These are phyloP conservation scores for Trametes versicolor DNA, from an alignment of 1,284 basidiomycete species.

Conservation along the genomic window DNA sequence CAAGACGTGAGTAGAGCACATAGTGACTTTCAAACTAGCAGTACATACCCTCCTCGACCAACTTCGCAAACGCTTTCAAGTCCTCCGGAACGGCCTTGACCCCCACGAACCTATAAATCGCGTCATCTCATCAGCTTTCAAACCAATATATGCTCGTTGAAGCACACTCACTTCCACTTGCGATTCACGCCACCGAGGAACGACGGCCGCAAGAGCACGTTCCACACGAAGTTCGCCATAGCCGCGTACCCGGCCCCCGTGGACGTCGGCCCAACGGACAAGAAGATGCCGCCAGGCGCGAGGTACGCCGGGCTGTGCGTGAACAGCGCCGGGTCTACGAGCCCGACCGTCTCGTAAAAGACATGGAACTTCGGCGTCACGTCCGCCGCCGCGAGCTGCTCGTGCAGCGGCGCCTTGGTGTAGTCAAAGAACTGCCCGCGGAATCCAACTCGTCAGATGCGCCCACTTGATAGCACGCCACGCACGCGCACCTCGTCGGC, in stretches of 20 bases:
- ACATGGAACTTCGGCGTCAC: conserved; percentile 53
- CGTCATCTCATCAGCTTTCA: conserved; percentile 4
- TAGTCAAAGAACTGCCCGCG: conserved; percentile 64
- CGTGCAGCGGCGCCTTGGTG: conserved; percentile 53
- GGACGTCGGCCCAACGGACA: conserved; percentile 37
- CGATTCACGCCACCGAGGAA: conserved; percentile 60
- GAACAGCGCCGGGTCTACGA: conserved; percentile 38
- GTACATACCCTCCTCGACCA: conserved; percentile 55
- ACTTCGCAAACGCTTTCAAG: conserved; percentile 48
- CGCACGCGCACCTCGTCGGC: conserved; percentile 38
- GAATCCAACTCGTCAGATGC: too few species aligned
- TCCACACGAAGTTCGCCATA: conserved; percentile 30
- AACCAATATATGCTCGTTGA: not conserved
- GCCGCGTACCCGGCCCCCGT: conserved; percentile 12
- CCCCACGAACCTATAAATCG: conserved; percentile 38
- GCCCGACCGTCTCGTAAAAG: conserved; percentile 54
- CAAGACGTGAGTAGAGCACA: not conserved
- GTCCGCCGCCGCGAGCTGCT: conserved; percentile 50
- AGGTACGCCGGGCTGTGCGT: conserved; percentile 37
- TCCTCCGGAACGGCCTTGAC: conserved; percentile 44
- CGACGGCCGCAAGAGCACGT: conserved; percentile 45
- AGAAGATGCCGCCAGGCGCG: conserved; percentile 35
- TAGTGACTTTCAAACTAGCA: conserved; percentile 1
- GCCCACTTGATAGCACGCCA: too few species aligned
- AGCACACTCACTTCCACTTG: conserved; percentile 51